These are phyloP conservation scores for Serendipita vermifera DNA, from an alignment of 768 basidiomycete genomes.

Conservation along the genomic window DNA sequence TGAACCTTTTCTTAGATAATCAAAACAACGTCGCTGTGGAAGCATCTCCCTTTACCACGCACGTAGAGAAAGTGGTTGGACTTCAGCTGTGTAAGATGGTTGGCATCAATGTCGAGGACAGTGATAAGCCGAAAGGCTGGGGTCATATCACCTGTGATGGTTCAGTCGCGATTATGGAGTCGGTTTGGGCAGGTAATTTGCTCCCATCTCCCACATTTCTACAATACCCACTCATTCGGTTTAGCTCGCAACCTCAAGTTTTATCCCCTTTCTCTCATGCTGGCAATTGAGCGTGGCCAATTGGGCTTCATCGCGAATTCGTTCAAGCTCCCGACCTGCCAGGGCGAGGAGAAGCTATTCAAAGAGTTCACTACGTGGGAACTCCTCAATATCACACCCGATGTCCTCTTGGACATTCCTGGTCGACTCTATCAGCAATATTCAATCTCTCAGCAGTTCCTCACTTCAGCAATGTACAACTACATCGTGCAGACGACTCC, in stretches of 20 bases:
- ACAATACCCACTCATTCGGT: too few relatives aligned
- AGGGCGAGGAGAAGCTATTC: conserved; percentile 21
- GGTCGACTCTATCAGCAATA: conserved; percentile 25
- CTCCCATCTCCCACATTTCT: background rate
- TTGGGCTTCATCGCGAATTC: conserved; percentile 24
- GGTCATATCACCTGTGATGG: conserved; percentile 35
- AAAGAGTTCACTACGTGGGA: conserved; percentile 27
- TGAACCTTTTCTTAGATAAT: conserved; percentile 23
- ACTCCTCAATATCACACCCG: conserved; percentile 29
- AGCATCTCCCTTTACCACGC: conserved; percentile 29
- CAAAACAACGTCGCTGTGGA: conserved; percentile 35
- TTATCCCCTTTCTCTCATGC: conserved; percentile 30
- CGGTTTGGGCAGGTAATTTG: conserved; percentile 31
- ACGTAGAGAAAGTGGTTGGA: conserved; percentile 30
- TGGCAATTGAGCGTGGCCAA: conserved; percentile 23
- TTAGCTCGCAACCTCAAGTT: conserved; percentile 35
- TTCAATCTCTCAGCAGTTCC: conserved; percentile 23
- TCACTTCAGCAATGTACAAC: conserved; percentile 22
- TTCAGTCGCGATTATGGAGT: conserved; percentile 35
- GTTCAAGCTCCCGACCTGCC: conserved; percentile 25
- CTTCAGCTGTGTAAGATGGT: conserved; percentile 30
- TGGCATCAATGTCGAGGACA: conserved; percentile 22
- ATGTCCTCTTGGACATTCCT: conserved; percentile 27
- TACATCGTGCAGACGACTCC: conserved; percentile 29
- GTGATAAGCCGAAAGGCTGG: conserved; percentile 24